These are phyloP conservation scores for Aspergillus novofumigatus DNA, from an alignment of 2,329 filamentous ascomycete genomes.

Conservation along the genomic window DNA sequence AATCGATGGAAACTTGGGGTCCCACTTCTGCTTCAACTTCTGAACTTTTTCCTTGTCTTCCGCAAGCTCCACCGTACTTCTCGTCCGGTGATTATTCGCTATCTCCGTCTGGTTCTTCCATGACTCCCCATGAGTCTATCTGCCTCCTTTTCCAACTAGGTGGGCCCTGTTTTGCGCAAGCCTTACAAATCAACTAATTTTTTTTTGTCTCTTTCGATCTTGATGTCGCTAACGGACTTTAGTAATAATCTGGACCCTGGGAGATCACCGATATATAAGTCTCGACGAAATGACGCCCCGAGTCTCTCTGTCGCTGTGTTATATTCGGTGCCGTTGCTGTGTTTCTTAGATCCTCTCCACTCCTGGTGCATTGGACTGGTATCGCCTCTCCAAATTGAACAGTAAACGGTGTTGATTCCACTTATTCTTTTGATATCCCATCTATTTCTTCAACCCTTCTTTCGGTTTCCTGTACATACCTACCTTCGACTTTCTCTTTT, in stretches of 20 bases:
- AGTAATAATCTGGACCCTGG: slow-evolving; percentile 3
- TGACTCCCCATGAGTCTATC: neutral
- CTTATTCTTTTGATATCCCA: neutral
- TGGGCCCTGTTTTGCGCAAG: neutral
- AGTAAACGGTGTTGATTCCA: neutral
- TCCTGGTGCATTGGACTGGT: neutral
- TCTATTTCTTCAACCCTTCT: neutral
- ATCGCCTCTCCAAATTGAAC: neutral
- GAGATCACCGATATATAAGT: slow-evolving; percentile 4
- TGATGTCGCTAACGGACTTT: slow-evolving; percentile 6
- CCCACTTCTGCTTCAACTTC: neutral
- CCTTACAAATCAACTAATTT: slow-evolving; percentile 13
- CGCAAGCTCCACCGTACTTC: neutral
- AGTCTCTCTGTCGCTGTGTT: neutral
- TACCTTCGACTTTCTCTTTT: neutral
- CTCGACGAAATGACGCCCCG: slow-evolving; percentile 8
- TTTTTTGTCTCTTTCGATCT: neutral
- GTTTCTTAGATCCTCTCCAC: slow-evolving; percentile 5
- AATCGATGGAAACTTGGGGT: neutral
- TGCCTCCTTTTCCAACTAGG: neutral
- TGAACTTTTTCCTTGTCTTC: neutral
- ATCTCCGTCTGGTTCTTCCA: neutral
- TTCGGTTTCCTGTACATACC: neutral
- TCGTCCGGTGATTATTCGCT: neutral
- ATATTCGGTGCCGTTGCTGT: slow-evolving; percentile 1